Base-by-base conservation (phyloP, 441 rosid species). In the Dalechampia spathulata region DNA sequence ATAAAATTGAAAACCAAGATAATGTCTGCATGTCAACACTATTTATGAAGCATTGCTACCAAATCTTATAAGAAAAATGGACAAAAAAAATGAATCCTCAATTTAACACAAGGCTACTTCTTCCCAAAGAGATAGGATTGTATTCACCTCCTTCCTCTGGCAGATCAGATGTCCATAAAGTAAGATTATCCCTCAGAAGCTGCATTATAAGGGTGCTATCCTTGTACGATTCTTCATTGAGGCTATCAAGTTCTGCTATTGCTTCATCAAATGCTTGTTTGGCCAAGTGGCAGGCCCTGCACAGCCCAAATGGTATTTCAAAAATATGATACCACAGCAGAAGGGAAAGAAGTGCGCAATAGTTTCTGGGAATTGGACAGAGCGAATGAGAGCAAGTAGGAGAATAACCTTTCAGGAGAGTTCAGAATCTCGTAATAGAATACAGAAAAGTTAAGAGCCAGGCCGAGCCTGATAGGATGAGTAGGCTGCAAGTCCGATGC, bases 341-440 rank as follows among this genome's bases (percentile, higher is more conserved):
- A 8, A 30, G 34, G 34, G 34, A 30, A 8, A 30, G 8, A 30
- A 30, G n/a, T n/a, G n/a, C n/a, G n/a, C n/a, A n/a, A n/a, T n/a
- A n/a, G n/a, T n/a, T n/a, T n/a, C n/a, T n/a, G n/a, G n/a, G n/a
- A n/a, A n/a, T n/a, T n/a, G n/a, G n/a, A n/a, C n/a, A n/a, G n/a
- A n/a, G n/a, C n/a, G n/a, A n/a, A n/a, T n/a, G n/a, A n/a, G n/a
- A 30, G 34, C 4, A 8, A 30, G 34, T 3, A 30, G 8, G 34
- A 28, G 16, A 34, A 39, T 22, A 52, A 85, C 94, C 94, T 77
- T 70, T 87, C 94, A 22, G 92, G 90, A 13, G 94, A 85, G 72
- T 83, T 90, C 72, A 90, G 66, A 70, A 90, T 90, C 79, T 90
- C 98, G 58, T 90, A 87, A 77, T 82, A 87, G 80, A 87, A 90